Evolutionary conservation across 108 stramenopile species (phyloP), one percentile per base, ranked within the genome.

Genomic region (Phaeodactylum tricornutum): DNA sequence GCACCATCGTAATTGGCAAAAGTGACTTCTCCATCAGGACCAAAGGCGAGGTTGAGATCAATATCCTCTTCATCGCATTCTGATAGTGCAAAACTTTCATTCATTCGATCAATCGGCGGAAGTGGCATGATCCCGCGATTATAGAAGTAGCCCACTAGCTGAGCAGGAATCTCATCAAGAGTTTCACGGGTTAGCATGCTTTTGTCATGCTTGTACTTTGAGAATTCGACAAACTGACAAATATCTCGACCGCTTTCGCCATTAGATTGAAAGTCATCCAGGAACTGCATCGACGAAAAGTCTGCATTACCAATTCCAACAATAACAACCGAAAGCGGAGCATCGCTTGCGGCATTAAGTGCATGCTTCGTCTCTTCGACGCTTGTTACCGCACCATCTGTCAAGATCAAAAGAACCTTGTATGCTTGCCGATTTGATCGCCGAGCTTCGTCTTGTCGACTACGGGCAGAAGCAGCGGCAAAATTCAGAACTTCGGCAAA

Each of bases 381-480:
- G 50, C 93, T 91, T 24, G 74, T 52, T 22, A 95, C 85, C 20
- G 72, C 74, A 24, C 94, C 94, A 60, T 95, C 94, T 0, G 95
- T 96, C 61, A 96, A 64, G 32, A 96, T 87, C 45, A 96, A 45
- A 3, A 96, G 59, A 22, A 96, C 78, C 3, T 64, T 47, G 62
- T 96, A 93, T 38, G 66, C 33, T 58, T 75, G 74, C 40, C 62
- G 31, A 1, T 61, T 64, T 12, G 57, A 31, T 2, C 39, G 16
- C 0, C 20, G 23, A 19, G 54, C 61, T 4, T 37, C 55, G 16
- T 72, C 74, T 47, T 74, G 66, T 17, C 61, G 34, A 0, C 52
- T 45, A 34, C 47, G 56, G 14, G 86, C 81, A 32, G 61, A 64
- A 8, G 59, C 62, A 1, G 79, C 76, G 3, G 87, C 86, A 21